Conservation (phyloP, 352 stramenopile species). For the Elongisporangium undulatum region DNA sequence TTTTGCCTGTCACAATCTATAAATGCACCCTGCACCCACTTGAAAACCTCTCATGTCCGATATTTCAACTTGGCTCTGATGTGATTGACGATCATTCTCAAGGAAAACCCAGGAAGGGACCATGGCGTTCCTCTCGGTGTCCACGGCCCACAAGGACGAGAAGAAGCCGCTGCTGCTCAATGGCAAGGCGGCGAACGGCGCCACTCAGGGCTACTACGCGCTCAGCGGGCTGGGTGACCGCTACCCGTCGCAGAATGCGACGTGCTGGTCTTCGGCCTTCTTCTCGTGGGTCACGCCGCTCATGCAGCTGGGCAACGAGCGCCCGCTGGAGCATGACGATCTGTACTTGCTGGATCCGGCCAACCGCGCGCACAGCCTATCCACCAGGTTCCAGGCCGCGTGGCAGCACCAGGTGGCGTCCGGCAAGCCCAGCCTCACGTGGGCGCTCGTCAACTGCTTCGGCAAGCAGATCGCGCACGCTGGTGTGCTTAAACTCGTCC, state of each 20-base stretch:
- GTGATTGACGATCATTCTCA: too few species aligned
- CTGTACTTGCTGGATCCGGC: constrained; percentile 78
- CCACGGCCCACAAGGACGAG: too few species aligned
- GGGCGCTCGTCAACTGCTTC: constrained; percentile 44
- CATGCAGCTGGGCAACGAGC: constrained; percentile 79
- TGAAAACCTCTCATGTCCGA: too few species aligned
- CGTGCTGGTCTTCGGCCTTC: constrained; percentile 56
- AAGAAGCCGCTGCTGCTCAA: too few species aligned
- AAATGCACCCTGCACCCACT: too few species aligned
- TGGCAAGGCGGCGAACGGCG: too few species aligned
- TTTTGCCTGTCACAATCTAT: too few species aligned
- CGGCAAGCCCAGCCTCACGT: constrained; percentile 43
- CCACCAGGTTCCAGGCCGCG: constrained; percentile 29
- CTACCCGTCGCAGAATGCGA: constrained; percentile 49
- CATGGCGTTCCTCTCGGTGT: too few species aligned
- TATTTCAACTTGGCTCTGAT: too few species aligned
- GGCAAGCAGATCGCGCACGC: constrained; percentile 48
- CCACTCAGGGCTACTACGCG: not conserved
- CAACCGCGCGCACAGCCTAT: constrained; percentile 57
- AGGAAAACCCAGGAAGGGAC: too few species aligned
- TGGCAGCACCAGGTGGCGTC: constrained; percentile 36
- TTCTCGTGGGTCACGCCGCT: constrained; percentile 89
- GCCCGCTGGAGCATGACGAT: constrained; percentile 75
- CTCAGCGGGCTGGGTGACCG: constrained; percentile 40
- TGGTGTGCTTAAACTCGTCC: constrained; percentile 71